Base-by-base conservation (phyloP, 1,284 basidiomycete genomes). In the Rhodotorula sp. region DNA sequence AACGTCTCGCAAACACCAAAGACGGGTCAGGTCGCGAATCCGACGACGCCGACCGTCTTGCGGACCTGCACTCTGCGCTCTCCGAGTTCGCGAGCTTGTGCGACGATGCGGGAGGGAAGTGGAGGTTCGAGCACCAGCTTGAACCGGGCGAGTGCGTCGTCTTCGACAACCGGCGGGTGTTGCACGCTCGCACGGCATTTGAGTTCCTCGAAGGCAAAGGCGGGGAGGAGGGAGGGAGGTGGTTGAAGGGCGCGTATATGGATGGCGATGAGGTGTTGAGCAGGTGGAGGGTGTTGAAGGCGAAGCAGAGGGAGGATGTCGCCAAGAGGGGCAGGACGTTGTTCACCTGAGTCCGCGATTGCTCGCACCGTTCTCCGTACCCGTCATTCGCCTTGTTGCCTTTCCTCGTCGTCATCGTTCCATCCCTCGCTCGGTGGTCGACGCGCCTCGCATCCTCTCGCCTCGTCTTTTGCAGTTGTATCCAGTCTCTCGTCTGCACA, bases 81-180 rank as follows among this genome's bases (percentile, higher is more conserved):
- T 76, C 79, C 7, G 79, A 80, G 17, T 97, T 93, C 77, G 85
- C 88, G 11, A 78, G 80, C 1, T 76, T 89, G 27, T 81, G 94
- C 5, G 85, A 89, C 49, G 83, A 85, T 24, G 82, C 44, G 0
- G 78, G 79, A 24, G 85, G 86, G 46, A 84, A 83, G 47, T 90
- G 86, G 76, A 59, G 66, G 39, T 74, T 49, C 27, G 82, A 87
- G 75, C 88, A 91, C 80, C 87, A 85, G 63, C 82, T 98, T 64
- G 79, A 83, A 47, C 91, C 94, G 79, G 92, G 93, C 54, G 92
- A 97, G 74, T 88, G 89, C 27, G 93, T 92, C 46, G 75, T 95
- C 20, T 99, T 99, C 76, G 94, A 98, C 79, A 99, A 98, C 77
- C 84, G 94, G 30, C 84, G 95, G n/a, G 88, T 96, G 4, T 80